phyloP scores from a whole-genome alignment of 768 basidiomycete species.

The Pseudohyphozyma bogoriensis region DNA sequence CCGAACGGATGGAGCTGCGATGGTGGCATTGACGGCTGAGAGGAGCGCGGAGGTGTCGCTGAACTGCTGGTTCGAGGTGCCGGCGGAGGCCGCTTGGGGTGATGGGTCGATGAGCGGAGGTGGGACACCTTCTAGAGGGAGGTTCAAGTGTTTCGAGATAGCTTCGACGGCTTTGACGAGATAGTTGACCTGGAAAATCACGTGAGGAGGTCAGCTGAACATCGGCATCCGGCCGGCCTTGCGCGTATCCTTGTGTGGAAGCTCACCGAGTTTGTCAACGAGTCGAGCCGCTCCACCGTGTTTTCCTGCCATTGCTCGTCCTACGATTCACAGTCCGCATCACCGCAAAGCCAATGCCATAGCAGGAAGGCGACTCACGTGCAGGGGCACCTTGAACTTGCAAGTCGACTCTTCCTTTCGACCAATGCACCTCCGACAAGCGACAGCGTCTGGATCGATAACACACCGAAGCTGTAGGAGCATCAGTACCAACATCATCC shows the following conservation, averaged over 20 bases:
- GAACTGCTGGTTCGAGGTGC: neutral
- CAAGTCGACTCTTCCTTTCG: neutral
- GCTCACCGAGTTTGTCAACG: neutral
- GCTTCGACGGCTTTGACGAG: neutral
- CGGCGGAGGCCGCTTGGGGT: neutral
- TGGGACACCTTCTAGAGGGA: neutral
- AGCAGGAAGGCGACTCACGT: neutral
- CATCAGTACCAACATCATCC: no score
- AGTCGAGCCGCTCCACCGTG: neutral
- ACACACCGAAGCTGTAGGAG: no score
- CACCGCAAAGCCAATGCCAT: neutral
- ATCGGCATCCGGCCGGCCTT: no score
- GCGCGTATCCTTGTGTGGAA: no score
- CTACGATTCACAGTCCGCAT: neutral
- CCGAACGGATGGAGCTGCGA: no score
- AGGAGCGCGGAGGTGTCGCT: neutral
- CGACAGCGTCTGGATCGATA: no score
- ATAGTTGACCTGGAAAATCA: neutral
- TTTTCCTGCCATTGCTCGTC: constrained; percentile 1
- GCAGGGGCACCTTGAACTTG: neutral
- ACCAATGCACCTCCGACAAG: no score
- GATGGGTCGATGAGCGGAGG: neutral
- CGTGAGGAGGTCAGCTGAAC: neutral
- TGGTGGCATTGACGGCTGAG: no score
- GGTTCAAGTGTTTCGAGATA: neutral